Evolutionary conservation across 2,329 filamentous ascomycete genomes (phyloP), one percentile per base, ranked within the genome.

Genomic region (Sphaerulina musiva): DNA sequence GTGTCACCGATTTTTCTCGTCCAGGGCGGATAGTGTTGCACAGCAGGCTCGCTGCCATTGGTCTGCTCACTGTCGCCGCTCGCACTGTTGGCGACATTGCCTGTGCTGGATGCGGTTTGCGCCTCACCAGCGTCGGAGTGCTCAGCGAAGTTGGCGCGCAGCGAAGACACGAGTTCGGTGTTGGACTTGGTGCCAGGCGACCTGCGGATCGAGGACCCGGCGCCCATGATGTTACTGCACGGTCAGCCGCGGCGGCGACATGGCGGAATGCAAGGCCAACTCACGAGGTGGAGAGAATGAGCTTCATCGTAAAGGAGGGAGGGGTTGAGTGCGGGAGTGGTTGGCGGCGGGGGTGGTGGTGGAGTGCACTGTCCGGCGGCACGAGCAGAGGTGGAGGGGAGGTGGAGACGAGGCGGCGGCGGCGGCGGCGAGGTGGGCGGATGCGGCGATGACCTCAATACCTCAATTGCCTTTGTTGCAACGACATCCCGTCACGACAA

Each of bases 261-360:
- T 40, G 23, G 51, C 20, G 40, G 23, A 23, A 47, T 46, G 52
- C 34, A 11, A 26, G 11, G 42, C 46, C 29, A 54, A 74, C 85
- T 66, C 80, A 93, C 89, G 86, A 89, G 61, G 89, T 95, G 53
- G 88, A 95, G 51, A 95, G 81, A 61, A 95, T 80, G 69, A 95
- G 78, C 76, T 89, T 89, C 76, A 89, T 89, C 78, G 80, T 50
- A 53, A 46, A 17, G 14, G 26, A 44, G 48, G 17, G 36, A 20
- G 29, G 48, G 20, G 20, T 20, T 4, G 20, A 23, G 36, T n/a
- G 38, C 31, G 47, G 36, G 26, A 29, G 26, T 29, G 26, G 6
- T 29, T 17, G 42, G 7, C 11, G 36, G 34, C 17, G 40, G 48
- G 36, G 48, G 32, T 38, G 48, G 32, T 38, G 48, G 48, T 32